These are phyloP conservation scores for Tylopilus rubrobrunneus DNA, from an alignment of 768 basidiomycete species.

Conservation along the genomic window DNA sequence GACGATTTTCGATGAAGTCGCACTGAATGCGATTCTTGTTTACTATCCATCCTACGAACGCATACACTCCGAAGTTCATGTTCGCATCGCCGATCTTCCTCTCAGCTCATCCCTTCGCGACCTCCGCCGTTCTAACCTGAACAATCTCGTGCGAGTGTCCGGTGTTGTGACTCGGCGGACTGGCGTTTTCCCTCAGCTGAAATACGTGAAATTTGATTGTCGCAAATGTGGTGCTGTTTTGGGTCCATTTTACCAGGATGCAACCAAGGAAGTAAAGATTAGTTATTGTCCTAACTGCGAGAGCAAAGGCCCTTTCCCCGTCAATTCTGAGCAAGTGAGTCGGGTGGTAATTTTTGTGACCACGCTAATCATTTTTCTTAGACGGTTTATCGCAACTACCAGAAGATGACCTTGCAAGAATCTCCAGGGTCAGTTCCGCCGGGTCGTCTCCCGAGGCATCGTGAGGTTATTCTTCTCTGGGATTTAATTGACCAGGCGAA, in stretches of 20 bases:
- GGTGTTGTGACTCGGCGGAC: constrained; percentile 95
- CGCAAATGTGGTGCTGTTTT: constrained; percentile 89
- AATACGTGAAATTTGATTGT: constrained; percentile 99
- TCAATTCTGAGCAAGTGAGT: constrained; percentile 92
- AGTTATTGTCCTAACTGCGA: constrained; percentile 95
- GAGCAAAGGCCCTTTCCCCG: constrained; percentile 89
- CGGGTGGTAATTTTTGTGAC: not conserved
- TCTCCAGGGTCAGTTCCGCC: constrained; percentile 97
- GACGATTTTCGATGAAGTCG: constrained; percentile 91
- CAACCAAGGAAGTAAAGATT: constrained; percentile 88
- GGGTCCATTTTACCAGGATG: constrained; percentile 98
- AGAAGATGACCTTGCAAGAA: constrained; percentile 98
- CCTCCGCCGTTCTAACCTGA: constrained; percentile 86
- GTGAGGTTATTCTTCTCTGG: constrained; percentile 96
- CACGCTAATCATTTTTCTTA: constrained; percentile 29
- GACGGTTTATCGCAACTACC: constrained; percentile 98
- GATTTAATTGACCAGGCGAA: constrained; percentile 98
- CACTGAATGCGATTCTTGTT: constrained; percentile 88
- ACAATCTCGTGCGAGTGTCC: constrained; percentile 91
- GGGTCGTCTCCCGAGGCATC: constrained; percentile 92
- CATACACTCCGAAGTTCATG: constrained; percentile 97
- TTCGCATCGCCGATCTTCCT: constrained; percentile 92
- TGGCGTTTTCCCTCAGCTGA: constrained; percentile 98
- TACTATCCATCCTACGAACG: constrained; percentile 96
- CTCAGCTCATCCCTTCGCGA: constrained; percentile 88